Evolutionary conservation across 495 filamentous ascomycete species (phyloP).

Genomic region (Thozetella sp.): DNA sequence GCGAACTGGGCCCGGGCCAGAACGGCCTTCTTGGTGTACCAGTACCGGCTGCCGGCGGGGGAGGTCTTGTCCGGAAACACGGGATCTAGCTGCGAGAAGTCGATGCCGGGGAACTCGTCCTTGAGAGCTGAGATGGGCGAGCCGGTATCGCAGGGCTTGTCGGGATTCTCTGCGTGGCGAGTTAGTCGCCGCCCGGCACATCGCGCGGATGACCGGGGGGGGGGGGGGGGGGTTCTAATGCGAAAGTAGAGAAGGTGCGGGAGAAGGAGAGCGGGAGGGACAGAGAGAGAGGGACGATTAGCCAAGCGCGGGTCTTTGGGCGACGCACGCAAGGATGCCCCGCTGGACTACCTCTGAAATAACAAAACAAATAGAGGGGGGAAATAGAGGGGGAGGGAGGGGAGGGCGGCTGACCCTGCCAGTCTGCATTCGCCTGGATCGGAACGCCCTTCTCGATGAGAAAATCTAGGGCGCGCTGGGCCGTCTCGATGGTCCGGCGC

Average conservation of each 20-base stretch:
- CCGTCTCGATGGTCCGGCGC: slow-evolving; percentile 60
- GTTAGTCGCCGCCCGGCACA: slow-evolving; percentile 4
- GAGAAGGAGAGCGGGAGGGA: neutral
- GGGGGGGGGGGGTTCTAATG: too few relatives aligned
- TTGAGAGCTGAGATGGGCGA: slow-evolving; percentile 37
- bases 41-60: slow-evolving; percentile 38
- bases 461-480: slow-evolving; percentile 47
- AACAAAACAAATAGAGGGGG: neutral
- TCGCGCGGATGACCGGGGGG: too few relatives aligned
- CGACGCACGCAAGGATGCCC: neutral
- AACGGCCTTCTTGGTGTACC: slow-evolving; percentile 45
- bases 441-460: slow-evolving; percentile 53
- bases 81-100: slow-evolving; percentile 55
- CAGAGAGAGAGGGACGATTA: neutral
- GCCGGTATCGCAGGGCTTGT: slow-evolving; percentile 60
- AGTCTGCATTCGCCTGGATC: slow-evolving; percentile 52
- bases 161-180: slow-evolving; percentile 48
- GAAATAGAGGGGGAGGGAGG: neutral
- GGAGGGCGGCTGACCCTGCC: slow-evolving; percentile 39
- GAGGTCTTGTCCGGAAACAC: slow-evolving; percentile 58
- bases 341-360: neutral
- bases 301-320: too few relatives aligned
- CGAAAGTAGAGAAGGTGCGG: too few relatives aligned
- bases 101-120: slow-evolving; percentile 51
- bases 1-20: slow-evolving; percentile 45